phyloP scores from a whole-genome alignment of 108 stramenopile genomes.

The Discostella stelligeroides region DNA sequence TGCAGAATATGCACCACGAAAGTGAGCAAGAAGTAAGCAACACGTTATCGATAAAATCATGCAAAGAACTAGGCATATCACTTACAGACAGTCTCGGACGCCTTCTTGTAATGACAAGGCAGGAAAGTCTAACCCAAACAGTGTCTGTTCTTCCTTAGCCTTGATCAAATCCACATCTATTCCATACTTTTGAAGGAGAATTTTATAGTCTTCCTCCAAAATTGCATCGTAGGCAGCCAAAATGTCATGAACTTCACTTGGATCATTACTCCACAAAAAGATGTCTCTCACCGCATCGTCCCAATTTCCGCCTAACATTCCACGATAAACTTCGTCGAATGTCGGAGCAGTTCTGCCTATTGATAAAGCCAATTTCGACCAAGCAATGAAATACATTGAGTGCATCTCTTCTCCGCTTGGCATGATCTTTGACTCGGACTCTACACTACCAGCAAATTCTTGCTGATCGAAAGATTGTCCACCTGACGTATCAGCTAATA shows the following conservation, averaged over 20 bases:
- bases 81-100: constrained; percentile 62
- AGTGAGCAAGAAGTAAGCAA: constrained; percentile 1
- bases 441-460: constrained; percentile 7
- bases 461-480: constrained; percentile 28
- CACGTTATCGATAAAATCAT: not conserved
- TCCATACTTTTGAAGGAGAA: constrained; percentile 10
- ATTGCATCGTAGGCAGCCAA: constrained; percentile 44
- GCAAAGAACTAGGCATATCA: not conserved
- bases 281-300: constrained; percentile 55
- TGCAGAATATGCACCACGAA: not conserved
- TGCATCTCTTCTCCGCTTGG: constrained; percentile 46
- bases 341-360: constrained; percentile 47
- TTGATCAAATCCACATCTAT: constrained; percentile 28
- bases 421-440: not conserved
- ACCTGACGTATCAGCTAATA: constrained; percentile 10
- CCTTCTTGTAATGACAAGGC: constrained; percentile 44
- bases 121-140: constrained; percentile 42
- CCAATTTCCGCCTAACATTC: constrained; percentile 51
- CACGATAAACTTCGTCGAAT: constrained; percentile 52
- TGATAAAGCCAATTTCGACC: constrained; percentile 57
- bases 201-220: constrained; percentile 34
- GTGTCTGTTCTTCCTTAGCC: constrained; percentile 23
- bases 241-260: constrained; percentile 51
- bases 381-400: constrained; percentile 45
- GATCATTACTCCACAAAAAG: constrained; percentile 62